A percentile compares a stretch with the other conserved stretches of the same genome.
Evolutionary conservation across 2,329 filamentous ascomycete genomes (phyloP).

Genomic region (Phoma sp.): DNA sequence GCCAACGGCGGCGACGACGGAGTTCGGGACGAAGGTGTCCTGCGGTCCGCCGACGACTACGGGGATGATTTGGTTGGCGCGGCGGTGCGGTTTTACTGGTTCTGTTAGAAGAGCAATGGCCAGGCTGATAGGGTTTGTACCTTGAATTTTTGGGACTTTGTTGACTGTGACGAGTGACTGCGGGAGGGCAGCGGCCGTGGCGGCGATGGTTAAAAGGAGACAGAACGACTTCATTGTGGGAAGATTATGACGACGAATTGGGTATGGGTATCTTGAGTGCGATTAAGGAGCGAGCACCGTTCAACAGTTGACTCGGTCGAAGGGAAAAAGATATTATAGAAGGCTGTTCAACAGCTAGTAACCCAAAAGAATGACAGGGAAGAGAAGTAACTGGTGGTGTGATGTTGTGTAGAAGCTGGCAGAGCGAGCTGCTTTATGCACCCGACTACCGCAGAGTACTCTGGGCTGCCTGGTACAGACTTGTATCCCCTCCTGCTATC

Average conservation of each 20-base stretch:
- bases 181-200: slow-evolving; percentile 25
- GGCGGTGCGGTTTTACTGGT: slow-evolving; percentile 29
- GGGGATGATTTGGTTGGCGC: slow-evolving; percentile 34
- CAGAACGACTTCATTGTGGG: slow-evolving; percentile 25
- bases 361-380: slow-evolving; percentile 29
- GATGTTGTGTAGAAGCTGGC: slow-evolving; percentile 8
- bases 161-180: slow-evolving; percentile 2
- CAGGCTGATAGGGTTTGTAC: slow-evolving; percentile 3
- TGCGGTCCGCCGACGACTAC: slow-evolving; percentile 42
- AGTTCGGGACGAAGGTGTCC: slow-evolving; percentile 39
- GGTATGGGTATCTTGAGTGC: slow-evolving; percentile 2
- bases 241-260: not conserved
- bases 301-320: slow-evolving; percentile 31
- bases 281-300: slow-evolving; percentile 22
- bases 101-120: not conserved
- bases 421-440: slow-evolving; percentile 11
- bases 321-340: slow-evolving; percentile 19
- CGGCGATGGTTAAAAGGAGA: slow-evolving; percentile 19
- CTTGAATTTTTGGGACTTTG: slow-evolving; percentile 6
- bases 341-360: slow-evolving; percentile 34
- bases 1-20: slow-evolving; percentile 34
- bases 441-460: not conserved
- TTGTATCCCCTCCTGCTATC: slow-evolving; percentile 3
- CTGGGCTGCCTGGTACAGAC: slow-evolving; percentile 5
- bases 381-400: slow-evolving; percentile 8